Conservation (phyloP, 345 rosid species). For the Corymbia maculata region DNA sequence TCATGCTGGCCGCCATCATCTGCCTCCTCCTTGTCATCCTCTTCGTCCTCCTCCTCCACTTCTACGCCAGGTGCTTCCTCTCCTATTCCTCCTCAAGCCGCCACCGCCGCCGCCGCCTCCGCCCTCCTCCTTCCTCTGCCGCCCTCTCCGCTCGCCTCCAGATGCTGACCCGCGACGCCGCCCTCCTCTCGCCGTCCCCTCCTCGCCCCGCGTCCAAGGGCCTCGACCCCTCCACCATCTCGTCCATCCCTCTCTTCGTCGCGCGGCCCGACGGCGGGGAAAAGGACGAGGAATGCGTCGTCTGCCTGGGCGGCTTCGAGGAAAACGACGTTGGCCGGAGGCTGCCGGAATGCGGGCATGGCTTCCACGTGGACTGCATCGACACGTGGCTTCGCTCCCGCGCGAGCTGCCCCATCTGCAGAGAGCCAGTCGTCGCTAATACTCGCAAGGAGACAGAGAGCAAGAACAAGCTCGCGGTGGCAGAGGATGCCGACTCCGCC, state of each 20-base stretch:
- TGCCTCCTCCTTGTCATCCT: slow-evolving; percentile 66
- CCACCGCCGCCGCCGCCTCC: slow-evolving; percentile 5
- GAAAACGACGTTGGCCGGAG: slow-evolving; percentile 51
- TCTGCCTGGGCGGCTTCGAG: slow-evolving; percentile 60
- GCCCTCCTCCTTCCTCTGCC: slow-evolving; percentile 12
- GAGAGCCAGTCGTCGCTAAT: slow-evolving; percentile 3
- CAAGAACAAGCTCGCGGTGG: neutral
- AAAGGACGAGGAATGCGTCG: slow-evolving; percentile 40
- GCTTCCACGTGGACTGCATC: slow-evolving; percentile 71
- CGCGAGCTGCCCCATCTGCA: slow-evolving; percentile 63
- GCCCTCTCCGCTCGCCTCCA: slow-evolving; percentile 14
- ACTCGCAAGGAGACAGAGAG: neutral
- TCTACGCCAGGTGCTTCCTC: slow-evolving; percentile 71
- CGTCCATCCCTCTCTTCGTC: slow-evolving; percentile 62
- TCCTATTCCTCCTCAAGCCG: slow-evolving; percentile 3
- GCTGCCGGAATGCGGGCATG: slow-evolving; percentile 54
- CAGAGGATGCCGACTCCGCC: neutral
- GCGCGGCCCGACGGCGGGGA: slow-evolving; percentile 8
- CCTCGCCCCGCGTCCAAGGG: slow-evolving; percentile 32
- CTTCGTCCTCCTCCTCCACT: slow-evolving; percentile 69
- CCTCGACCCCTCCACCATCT: slow-evolving; percentile 43
- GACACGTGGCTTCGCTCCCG: slow-evolving; percentile 80
- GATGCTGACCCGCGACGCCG: neutral
- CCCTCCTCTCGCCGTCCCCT: slow-evolving; percentile 3
- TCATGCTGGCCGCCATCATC: slow-evolving; percentile 62